Base-by-base conservation (phyloP, 1,284 basidiomycete genomes). In the Lignosus rhinocerotis region DNA sequence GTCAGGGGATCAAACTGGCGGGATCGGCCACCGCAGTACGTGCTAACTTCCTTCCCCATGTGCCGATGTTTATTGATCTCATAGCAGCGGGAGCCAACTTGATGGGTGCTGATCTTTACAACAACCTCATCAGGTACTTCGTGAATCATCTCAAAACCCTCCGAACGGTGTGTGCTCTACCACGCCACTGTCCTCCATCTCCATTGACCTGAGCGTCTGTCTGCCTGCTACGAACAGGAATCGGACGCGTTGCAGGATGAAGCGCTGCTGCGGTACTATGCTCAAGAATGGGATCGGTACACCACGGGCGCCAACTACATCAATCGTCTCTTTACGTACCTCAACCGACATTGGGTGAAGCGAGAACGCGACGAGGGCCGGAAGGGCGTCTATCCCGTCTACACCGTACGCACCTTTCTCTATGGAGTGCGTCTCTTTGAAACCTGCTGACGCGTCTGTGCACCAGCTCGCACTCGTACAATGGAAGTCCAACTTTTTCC, bases 261-360 rank as follows among this genome's bases (percentile, higher is more conserved):
- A 64, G 90, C 89, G 17, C 81, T 99, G 42, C 78, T 99, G 59
- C 88, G 88, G 64, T 98, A 93, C 76, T 99, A 99, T 70, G 93
- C 94, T 3, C 74, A 80, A 55, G 92, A 98, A 73, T 99, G 97
- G 96, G 92, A 95, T 70, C 85, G 94, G 43, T 99, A 98, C 77
- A 99, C 96, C 0, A 94, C 89, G 0, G 96, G 96, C 58, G 95
- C 96, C 9, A 94, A 93, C 73, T 98, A 96, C 73, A 90, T 99
- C 70, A 95, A 97, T 71, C 88, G 95, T 60, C 78, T 99, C 43
- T 98, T 98, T 79, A 92, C 93, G 19, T 98, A 98, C 76, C 86
- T 98, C 60, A 98, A 99, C 74, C 92, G 96, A 59, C 95, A 98
- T 76, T 99, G 97, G 97, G 96, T 99, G 50, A 98, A 97, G 78